These are phyloP conservation scores for Mycotypha africana DNA, from an alignment of 371 early-diverging fungal genomes.

Conservation along the genomic window DNA sequence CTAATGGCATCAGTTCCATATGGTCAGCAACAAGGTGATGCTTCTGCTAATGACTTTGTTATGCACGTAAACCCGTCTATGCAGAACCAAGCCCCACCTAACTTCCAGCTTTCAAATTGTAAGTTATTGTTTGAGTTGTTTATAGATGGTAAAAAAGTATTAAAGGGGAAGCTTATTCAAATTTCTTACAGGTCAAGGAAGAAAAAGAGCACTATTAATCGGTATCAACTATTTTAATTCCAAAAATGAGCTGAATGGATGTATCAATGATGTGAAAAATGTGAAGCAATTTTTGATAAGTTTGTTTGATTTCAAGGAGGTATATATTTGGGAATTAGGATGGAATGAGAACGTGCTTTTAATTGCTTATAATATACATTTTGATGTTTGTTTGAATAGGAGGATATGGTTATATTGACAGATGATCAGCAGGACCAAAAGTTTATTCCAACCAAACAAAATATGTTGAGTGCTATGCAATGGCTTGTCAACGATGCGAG, in stretches of 20 bases:
- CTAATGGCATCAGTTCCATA: constrained; percentile 13
- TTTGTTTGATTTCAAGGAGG: constrained; percentile 60
- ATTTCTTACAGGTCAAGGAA: constrained; percentile 39
- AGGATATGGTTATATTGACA: constrained; percentile 79
- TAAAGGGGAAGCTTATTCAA: no score
- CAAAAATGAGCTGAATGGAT: constrained; percentile 63
- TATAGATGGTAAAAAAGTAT: no score
- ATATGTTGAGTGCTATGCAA: constrained; percentile 81
- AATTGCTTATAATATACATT: not conserved
- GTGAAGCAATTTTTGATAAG: constrained; percentile 68
- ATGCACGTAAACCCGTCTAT: constrained; percentile 34
- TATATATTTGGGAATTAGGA: not conserved
- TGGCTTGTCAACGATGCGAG: constrained; percentile 85
- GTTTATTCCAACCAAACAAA: constrained; percentile 73
- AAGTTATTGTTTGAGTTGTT: no score
- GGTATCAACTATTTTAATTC: constrained; percentile 91
- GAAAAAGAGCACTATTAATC: constrained; percentile 78
- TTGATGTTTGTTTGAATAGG: no score
- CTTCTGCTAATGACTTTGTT: constrained; percentile 8
- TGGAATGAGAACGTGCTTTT: not conserved
- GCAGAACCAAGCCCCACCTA: constrained; percentile 20
- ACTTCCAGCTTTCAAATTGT: constrained; percentile 67
- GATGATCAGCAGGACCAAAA: constrained; percentile 74
- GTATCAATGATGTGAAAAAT: constrained; percentile 91
- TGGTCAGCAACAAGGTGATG: constrained; percentile 10